Conservation (phyloP, 148 eudicot genomes). For the Dysphania ambrosioides region DNA sequence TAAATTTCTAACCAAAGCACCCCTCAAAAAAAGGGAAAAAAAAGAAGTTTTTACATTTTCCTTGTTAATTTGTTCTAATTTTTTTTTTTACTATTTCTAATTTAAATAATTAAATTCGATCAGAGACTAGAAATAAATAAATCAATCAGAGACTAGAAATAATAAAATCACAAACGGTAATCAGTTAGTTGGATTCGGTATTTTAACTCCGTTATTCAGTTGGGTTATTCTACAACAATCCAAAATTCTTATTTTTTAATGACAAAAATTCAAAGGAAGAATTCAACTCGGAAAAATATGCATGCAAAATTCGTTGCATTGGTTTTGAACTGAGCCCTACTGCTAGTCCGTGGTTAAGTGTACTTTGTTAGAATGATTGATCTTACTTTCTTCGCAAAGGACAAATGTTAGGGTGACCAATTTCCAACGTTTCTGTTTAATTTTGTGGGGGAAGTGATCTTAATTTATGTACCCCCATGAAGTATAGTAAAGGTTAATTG, state of each 20-base stretch:
- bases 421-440: slow-evolving; percentile 6
- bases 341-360: too few species aligned
- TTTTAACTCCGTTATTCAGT: neutral
- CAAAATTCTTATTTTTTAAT: neutral
- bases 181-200: neutral
- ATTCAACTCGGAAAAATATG: neutral
- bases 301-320: slow-evolving; percentile 7
- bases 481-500: neutral
- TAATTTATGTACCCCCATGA: neutral
- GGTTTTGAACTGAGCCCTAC: neutral
- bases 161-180: neutral
- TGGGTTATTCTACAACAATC: neutral
- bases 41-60: neutral
- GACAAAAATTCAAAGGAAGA: too few species aligned
- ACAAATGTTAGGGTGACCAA: slow-evolving; percentile 10
- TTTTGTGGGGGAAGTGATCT: neutral
- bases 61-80: neutral
- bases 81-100: neutral
- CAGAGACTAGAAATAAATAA: neutral
- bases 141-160: too few species aligned
- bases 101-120: neutral
- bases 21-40: neutral
- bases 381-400: neutral
- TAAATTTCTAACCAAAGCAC: slow-evolving; percentile 4
- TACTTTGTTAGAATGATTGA: neutral